Evolutionary conservation across 2,329 filamentous ascomycete genomes (phyloP), one percentile per base, ranked within the genome.

Genomic region (Sporothrix euskadiensis): DNA sequence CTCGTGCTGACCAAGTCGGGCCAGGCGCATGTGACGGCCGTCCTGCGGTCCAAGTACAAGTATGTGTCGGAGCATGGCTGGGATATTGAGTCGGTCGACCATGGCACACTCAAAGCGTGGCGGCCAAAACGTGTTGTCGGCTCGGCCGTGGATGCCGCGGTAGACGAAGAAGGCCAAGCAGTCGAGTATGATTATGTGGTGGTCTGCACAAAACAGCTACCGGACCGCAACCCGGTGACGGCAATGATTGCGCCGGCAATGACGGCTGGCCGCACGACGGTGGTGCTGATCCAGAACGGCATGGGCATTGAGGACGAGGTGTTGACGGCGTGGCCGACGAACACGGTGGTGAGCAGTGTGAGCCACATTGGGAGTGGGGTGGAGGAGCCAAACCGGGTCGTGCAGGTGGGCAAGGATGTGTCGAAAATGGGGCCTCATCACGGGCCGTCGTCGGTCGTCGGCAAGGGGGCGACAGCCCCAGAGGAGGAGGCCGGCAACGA

Each of bases 201-300:
- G 8, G 73, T 75, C n/a, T 74, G 75, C 71, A 76, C 73, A n/a
- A 76, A 75, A 65, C 74, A 75, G 44, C 70, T 75, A 44, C 75
- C 75, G 0, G 49, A 32, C 19, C 71, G 63, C 16, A 69, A 49
- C 26, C 74, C 72, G n/a, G 71, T 73, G 47, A 44, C 73, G 16
- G 69, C 22, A 22, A 65, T 73, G 69, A 73, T 76, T 22, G 69
- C n/a, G 39, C 73, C 75, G 1, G 61, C 74, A 9, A 73, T 76
- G 35, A 72, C 74, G 26, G 49, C 73, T 0, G 69, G 69, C 3
- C 26, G 47, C 12, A 76, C 75, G 16, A 59, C 71, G 6, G 61
- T 76, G 1, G 74, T 76, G 52, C 69, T 76, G 41, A 74, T 75
- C 71, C 75, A 76, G 61, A 76, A 76, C 71, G 75, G 75, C 61